Conservation (phyloP, 169 alveolate genomes). For the Amoebophrya sp. region DNA sequence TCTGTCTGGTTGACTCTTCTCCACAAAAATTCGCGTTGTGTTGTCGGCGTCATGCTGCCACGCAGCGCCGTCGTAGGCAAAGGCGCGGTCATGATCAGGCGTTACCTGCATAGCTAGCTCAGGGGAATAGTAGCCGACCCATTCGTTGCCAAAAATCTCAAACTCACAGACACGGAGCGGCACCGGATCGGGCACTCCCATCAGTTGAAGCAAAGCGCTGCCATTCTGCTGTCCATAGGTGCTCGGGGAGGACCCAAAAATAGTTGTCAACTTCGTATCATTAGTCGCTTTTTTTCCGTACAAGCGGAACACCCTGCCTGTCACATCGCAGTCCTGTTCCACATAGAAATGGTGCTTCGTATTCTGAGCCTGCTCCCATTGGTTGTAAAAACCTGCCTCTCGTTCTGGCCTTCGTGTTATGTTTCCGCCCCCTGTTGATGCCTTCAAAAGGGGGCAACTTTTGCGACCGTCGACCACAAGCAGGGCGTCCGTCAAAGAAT, state of each 20-base stretch:
- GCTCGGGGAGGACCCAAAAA: too few species aligned
- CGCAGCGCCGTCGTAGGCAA: background rate
- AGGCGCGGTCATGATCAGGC: background rate
- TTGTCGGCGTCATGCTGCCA: background rate
- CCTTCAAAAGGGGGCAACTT: background rate
- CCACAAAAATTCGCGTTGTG: background rate
- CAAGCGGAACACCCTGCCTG: background rate
- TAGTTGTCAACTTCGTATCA: too few species aligned
- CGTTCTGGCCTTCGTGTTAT: too few species aligned
- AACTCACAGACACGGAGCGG: background rate
- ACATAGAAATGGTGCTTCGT: background rate
- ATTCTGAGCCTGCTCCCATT: too few species aligned
- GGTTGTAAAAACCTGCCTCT: too few species aligned
- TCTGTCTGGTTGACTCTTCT: background rate
- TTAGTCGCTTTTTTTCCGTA: background rate
- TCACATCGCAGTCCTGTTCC: background rate
- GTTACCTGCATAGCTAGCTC: background rate
- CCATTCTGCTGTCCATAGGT: background rate
- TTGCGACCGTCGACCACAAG: background rate
- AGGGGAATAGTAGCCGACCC: slow-evolving; percentile 7
- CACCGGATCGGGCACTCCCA: background rate
- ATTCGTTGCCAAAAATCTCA: background rate
- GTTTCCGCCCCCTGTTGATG: too few species aligned
- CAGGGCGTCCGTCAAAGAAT: background rate
- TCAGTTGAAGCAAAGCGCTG: background rate